Percentiles rank a stretch among this genome's conserved stretches.
phyloP scores from a whole-genome alignment of 345 rosid genomes.

The Eutrema heterophyllum region DNA sequence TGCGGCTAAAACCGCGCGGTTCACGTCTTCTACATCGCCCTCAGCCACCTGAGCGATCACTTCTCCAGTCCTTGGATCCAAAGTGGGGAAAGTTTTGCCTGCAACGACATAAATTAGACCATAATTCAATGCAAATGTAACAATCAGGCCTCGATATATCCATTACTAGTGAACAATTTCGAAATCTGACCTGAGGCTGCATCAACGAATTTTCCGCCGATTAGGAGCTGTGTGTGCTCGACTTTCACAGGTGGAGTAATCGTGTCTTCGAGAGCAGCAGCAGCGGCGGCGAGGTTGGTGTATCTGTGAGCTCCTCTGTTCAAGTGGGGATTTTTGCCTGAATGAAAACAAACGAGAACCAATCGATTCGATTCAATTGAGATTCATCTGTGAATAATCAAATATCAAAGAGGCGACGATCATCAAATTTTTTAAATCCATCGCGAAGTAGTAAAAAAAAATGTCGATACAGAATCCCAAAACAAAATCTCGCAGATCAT shows the following conservation, averaged over 20 bases:
- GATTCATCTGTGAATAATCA: neutral
- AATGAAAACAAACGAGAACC: conserved; percentile 5
- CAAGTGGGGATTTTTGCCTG: conserved; percentile 42
- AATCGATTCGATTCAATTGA: neutral
- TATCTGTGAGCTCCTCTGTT: conserved; percentile 41
- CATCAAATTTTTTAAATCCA: neutral
- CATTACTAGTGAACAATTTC: neutral
- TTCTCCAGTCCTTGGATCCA: conserved; percentile 37
- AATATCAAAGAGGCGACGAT: neutral
- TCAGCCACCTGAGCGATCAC: conserved; percentile 38
- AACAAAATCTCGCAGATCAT: neutral
- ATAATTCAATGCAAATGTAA: neutral
- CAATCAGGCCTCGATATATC: neutral
- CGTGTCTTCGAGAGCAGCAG: conserved; percentile 45
- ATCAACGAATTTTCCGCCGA: conserved; percentile 74
- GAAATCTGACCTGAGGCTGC: conserved; percentile 68
- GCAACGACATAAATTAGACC: neutral
- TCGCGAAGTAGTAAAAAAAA: neutral
- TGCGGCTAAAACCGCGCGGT: conserved; percentile 36
- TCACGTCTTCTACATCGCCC: conserved; percentile 33
- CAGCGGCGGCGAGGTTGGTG: conserved; percentile 44
- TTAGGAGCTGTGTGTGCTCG: conserved; percentile 55
- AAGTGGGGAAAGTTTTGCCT: conserved; percentile 39
- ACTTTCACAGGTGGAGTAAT: conserved; percentile 60
- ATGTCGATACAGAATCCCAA: neutral